Evolutionary conservation across 2,329 filamentous ascomycete genomes (phyloP).

Genomic region (Fusarium sp.): DNA sequence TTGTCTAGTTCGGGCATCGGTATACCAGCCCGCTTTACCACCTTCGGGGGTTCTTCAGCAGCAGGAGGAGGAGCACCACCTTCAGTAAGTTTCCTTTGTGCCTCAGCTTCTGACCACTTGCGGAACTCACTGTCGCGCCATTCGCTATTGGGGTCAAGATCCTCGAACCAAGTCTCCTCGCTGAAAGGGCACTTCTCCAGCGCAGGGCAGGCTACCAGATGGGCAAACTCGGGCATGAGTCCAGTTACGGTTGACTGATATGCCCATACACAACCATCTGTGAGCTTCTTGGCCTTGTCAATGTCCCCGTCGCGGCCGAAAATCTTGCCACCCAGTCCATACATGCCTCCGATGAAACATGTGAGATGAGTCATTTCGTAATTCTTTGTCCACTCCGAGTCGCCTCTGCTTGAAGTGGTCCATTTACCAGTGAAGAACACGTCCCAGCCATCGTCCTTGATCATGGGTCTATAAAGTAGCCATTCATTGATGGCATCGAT

Average conservation of each 20-base stretch:
- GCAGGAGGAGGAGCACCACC: slow-evolving; percentile 22
- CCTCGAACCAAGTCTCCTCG: slow-evolving; percentile 61
- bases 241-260: slow-evolving; percentile 71
- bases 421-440: slow-evolving; percentile 79
- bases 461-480: slow-evolving; percentile 83
- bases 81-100: slow-evolving; percentile 50
- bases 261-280: slow-evolving; percentile 77
- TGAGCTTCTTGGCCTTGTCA: slow-evolving; percentile 72
- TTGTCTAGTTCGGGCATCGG: slow-evolving; percentile 44
- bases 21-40: slow-evolving; percentile 41
- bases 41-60: slow-evolving; percentile 19
- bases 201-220: slow-evolving; percentile 60
- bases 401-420: slow-evolving; percentile 59
- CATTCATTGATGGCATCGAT: slow-evolving; percentile 77
- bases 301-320: slow-evolving; percentile 70
- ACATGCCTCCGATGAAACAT: slow-evolving; percentile 79
- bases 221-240: slow-evolving; percentile 72
- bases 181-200: slow-evolving; percentile 64
- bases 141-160: slow-evolving; percentile 60
- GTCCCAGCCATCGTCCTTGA: slow-evolving; percentile 71
- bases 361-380: slow-evolving; percentile 74
- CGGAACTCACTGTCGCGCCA: slow-evolving; percentile 59
- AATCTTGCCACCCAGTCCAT: slow-evolving; percentile 72
- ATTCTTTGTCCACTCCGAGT: slow-evolving; percentile 57
- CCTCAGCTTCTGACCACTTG: slow-evolving; percentile 60